A percentile compares a stretch with the other conserved stretches of the same genome.
Conservation (phyloP, 345 rosid species). For the Garcia nutans region DNA sequence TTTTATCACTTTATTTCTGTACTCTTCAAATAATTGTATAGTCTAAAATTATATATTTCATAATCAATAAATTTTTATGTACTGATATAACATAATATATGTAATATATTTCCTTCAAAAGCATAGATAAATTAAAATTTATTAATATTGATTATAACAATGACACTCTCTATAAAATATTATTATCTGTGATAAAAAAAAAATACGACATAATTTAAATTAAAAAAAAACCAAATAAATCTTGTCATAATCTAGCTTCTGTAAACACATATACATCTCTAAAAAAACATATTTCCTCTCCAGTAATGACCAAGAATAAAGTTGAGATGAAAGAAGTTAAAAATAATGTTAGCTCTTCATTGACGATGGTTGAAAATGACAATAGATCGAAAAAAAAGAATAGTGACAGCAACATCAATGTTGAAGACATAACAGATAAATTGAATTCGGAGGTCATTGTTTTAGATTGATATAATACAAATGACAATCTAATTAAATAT, state of each 20-base stretch:
- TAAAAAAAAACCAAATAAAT: constrained; percentile 12
- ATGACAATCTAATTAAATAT: not conserved
- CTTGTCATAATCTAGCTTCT: constrained; percentile 10
- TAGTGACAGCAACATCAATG: constrained; percentile 6
- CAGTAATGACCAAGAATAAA: too few relatives aligned
- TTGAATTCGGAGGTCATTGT: constrained; percentile 25
- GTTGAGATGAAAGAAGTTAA: not conserved
- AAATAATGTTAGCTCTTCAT: not conserved
- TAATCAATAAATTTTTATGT: too few relatives aligned
- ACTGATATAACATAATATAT: too few relatives aligned
- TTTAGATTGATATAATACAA: constrained; percentile 30
- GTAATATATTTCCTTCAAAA: too few relatives aligned
- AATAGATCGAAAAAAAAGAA: constrained; percentile 19
- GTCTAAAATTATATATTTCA: too few relatives aligned
- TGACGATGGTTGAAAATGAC: constrained; percentile 3
- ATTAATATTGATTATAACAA: too few relatives aligned
- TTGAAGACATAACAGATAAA: constrained; percentile 15
- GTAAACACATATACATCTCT: too few relatives aligned
- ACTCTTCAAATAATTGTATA: not conserved
- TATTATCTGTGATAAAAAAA: constrained; percentile 15
- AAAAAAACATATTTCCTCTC: too few relatives aligned
- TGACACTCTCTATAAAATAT: too few relatives aligned
- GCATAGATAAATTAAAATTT: too few relatives aligned
- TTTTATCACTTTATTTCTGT: not conserved
- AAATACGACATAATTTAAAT: too few relatives aligned